phyloP scores from a whole-genome alignment of 768 basidiomycete genomes.

The Mycena albidolilacea region DNA sequence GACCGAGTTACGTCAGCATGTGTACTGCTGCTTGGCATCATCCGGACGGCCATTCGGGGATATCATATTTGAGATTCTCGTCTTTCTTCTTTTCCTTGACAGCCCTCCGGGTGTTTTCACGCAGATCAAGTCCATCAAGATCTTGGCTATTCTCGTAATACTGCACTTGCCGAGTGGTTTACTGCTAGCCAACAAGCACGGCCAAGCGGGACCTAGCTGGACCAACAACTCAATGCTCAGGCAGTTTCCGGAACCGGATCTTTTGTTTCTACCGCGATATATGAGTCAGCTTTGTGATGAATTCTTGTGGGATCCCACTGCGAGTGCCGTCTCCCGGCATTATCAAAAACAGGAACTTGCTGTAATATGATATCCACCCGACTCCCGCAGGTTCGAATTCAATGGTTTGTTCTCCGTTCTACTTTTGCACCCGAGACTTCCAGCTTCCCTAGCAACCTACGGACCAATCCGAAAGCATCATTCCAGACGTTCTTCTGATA shows the following conservation, averaged over 20 bases:
- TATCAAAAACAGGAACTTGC: not conserved
- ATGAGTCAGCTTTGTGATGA: no score
- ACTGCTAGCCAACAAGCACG: no score
- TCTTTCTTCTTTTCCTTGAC: not conserved
- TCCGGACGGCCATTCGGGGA: not conserved
- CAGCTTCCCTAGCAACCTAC: not conserved
- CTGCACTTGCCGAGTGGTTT: no score
- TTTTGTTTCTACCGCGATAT: no score
- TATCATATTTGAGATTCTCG: not conserved
- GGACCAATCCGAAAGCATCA: not conserved
- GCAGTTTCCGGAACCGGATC: no score
- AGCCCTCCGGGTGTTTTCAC: not conserved
- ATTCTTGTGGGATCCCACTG: no score
- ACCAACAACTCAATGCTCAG: no score
- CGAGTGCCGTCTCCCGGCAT: not conserved
- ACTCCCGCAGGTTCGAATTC: not conserved
- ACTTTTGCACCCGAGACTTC: not conserved
- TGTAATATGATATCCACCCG: not conserved
- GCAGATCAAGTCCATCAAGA: conserved; percentile 6
- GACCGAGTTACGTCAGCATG: not conserved
- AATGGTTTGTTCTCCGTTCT: not conserved
- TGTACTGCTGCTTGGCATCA: conserved; percentile 4
- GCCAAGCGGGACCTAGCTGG: no score
- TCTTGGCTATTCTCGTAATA: not conserved
- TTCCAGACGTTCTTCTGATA: not conserved